Evolutionary conservation across 164 flowering plant genomes (phyloP), one percentile per base, ranked within the genome.

Genomic region (Litsea cubeba): DNA sequence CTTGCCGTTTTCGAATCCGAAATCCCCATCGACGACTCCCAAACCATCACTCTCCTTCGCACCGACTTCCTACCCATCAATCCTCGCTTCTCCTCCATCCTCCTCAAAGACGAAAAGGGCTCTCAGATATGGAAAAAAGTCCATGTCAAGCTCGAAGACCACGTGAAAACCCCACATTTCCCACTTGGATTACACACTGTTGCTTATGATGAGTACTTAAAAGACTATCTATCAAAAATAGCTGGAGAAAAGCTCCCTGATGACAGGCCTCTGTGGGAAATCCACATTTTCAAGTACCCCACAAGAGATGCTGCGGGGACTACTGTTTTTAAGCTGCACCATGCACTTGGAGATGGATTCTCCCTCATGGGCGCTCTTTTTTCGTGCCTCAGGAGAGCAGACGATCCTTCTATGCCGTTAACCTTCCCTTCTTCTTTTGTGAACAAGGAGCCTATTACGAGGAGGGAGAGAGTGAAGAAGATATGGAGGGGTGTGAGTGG

Each of bases 261-360:
- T 50, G 60, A 40, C 65, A 72, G 70, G 51, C 95, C 95, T 1
- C 74, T 87, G 17, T 90, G 95, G 95, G 90, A 88, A 79, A 26
- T 88, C 65, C 89, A 89, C 62, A 60, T 87, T 7, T 3, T 88
- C 68, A 88, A 83, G 50, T 89, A 88, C 75, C 90, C 89, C 1
- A 90, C 91, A 17, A 83, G 78, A n/a, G 79, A 76, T 66, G 86
- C 90, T 49, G 85, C 84, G 5, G 86, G 84, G 2, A 77, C 68
- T 30, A 0, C 87, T 1, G 65, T 90, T 1, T 81, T 90, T 76
- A 90, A 86, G 87, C 82, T 90, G 62, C 89, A 87, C 74, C 95
- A 90, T 73, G 80, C 92, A 3, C 78, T 90, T 1, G 95, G 92
- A 2, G 95, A 90, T 76, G 95, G 95, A 49, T 87, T 73, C 65